Evolutionary conservation across 2,329 filamentous ascomycete genomes (phyloP).

Genomic region (Botrytis pseudocinerea): DNA sequence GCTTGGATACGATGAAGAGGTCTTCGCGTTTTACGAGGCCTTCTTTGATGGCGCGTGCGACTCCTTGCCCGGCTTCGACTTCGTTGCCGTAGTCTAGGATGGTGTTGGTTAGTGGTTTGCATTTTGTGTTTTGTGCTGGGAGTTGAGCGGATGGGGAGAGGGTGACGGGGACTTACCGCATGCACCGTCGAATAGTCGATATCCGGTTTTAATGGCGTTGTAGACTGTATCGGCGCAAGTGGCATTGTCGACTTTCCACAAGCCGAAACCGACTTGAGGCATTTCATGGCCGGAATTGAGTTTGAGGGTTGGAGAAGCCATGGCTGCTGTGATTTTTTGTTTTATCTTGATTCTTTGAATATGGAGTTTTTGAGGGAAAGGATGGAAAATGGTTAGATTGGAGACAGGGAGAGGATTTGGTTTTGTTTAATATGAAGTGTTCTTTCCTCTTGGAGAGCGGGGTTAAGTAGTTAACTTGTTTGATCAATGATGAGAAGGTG

Average conservation of each 20-base stretch:
- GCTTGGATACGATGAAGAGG: constrained; percentile 89
- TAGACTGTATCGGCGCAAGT: constrained; percentile 69
- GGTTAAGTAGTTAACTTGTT: background rate
- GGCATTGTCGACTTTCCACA: constrained; percentile 70
- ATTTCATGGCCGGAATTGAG: constrained; percentile 53
- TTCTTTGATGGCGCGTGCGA: constrained; percentile 77
- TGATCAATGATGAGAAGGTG: background rate
- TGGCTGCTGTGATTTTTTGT: constrained; percentile 26
- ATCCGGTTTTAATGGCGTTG: constrained; percentile 61
- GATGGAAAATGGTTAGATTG: background rate
- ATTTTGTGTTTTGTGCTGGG: background rate
- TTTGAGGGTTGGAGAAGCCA: constrained; percentile 45
- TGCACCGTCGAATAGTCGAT: constrained; percentile 61
- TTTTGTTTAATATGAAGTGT: background rate
- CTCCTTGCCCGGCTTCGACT: constrained; percentile 72
- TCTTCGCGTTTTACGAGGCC: constrained; percentile 81
- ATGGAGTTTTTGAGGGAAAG: too few relatives aligned
- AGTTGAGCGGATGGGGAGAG: background rate
- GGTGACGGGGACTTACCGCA: constrained; percentile 46
- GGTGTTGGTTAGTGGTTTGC: background rate
- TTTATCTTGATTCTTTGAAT: too few relatives aligned
- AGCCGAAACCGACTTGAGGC: constrained; percentile 63
- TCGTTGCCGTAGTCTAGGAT: constrained; percentile 78
- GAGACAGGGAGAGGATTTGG: background rate
- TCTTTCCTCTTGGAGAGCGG: background rate